These are phyloP conservation scores for Parietaria judaica DNA, from an alignment of 306 rosid genomes.

Conservation along the genomic window DNA sequence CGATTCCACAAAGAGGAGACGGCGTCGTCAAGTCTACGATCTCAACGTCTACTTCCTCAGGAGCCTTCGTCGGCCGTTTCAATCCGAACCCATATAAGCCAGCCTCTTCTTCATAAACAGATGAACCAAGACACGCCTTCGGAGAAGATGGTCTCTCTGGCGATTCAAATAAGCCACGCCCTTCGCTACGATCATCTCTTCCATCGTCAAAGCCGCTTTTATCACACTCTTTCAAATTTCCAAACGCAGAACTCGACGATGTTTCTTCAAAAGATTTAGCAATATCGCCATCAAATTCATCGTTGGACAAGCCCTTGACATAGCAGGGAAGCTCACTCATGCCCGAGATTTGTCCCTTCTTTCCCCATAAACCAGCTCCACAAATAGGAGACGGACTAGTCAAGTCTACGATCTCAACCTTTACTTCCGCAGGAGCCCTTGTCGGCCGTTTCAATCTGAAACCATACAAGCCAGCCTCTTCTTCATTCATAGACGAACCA, in stretches of 20 bases:
- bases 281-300: not conserved
- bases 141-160: constrained; percentile 14
- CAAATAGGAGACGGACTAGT: constrained; percentile 68
- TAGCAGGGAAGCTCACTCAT: no score
- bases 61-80: constrained; percentile 26
- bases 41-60: constrained; percentile 43
- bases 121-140: not conserved
- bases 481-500: not conserved
- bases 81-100: constrained; percentile 11
- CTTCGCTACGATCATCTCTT: constrained; percentile 21
- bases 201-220: constrained; percentile 7
- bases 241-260: not conserved
- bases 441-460: constrained; percentile 22
- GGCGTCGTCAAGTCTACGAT: constrained; percentile 66
- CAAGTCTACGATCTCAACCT: constrained; percentile 48
- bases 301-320: not conserved
- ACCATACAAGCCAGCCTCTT: constrained; percentile 11
- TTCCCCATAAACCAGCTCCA: constrained; percentile 32
- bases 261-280: not conserved
- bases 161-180: constrained; percentile 19
- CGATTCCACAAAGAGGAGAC: constrained; percentile 49
- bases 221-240: not conserved
- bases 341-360: constrained; percentile 13
- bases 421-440: constrained; percentile 37
- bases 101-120: constrained; percentile 15